Base-by-base conservation (phyloP, 2,329 filamentous ascomycete species). In the Ceratocystiopsis minuta region DNA sequence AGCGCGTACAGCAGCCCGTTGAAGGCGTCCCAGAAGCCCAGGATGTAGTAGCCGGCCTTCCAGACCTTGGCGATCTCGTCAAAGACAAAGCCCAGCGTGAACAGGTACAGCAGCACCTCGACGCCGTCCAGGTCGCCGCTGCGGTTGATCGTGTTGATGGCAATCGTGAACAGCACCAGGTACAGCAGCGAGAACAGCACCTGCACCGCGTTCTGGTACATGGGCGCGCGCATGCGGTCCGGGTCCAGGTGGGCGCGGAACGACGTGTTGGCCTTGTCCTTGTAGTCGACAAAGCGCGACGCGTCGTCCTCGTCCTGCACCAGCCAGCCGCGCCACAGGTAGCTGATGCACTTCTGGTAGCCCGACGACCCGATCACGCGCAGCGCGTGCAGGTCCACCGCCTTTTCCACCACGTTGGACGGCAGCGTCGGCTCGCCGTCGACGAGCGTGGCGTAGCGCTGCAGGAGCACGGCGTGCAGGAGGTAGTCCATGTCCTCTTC, bases 11-110 rank as follows among this genome's bases (percentile, higher is more conserved):
- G 68, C 0, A 79, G 68, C 20, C 73, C 71, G 59, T 98, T 98
- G 66, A 98, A 94, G 18, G 82, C 82, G 53, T 94, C 95, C 90
- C 90, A 96, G 58, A 98, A 98, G 16, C 84, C 80, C 43, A 98
- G 68, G 54, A 96, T 96, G 53, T 80, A 81, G 47, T 81, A 74
- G 11, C 90, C 90, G 14, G 94, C 82, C 57, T 98, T 98, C 74
- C 84, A 94, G 51, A 95, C 73, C 59, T 98, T 98, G 55, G 77
- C 65, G 1, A 78, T 50, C 55, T 96, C 90, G 55, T 98, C 88
- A 52, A 78, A 86, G 31, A 95, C 71, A 58, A 92, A 98, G 17
- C 85, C 87, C 5, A 88, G 58, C 0, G 90, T 96, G 64, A 98
- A 95, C 48, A 88, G 56, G 54, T 98, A 98, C 12, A 98, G 68